Evolutionary conservation across 495 filamentous ascomycete species (phyloP).

Genomic region (Parathielavia appendiculata): DNA sequence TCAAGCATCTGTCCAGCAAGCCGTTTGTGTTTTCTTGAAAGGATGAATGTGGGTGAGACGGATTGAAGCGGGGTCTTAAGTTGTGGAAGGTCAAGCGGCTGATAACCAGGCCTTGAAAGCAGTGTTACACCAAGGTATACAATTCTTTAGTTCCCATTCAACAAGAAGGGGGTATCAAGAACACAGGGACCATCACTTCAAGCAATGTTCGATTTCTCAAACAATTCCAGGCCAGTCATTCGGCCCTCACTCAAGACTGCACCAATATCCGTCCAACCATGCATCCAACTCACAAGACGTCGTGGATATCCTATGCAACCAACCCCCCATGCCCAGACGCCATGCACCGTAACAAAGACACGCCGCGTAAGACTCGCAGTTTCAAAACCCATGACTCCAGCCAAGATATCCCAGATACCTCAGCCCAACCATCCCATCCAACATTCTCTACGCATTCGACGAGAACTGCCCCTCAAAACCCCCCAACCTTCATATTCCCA

Average conservation of each 20-base stretch:
- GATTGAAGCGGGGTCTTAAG: neutral
- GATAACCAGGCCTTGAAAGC: neutral
- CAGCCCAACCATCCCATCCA: neutral
- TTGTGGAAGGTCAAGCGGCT: neutral
- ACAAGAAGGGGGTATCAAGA: neutral
- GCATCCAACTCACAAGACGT: slow-evolving; percentile 16
- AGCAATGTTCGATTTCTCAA: neutral
- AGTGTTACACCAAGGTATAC: too few relatives aligned
- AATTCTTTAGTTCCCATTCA: neutral
- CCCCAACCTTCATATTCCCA: slow-evolving; percentile 18
- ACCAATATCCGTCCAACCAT: slow-evolving; percentile 3
- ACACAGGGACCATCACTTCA: too few relatives aligned
- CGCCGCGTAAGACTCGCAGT: neutral
- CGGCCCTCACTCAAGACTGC: neutral
- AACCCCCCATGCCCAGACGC: slow-evolving; percentile 11
- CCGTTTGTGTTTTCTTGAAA: neutral
- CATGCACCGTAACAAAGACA: neutral
- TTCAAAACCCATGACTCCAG: neutral
- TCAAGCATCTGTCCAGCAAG: neutral
- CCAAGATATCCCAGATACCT: too few relatives aligned
- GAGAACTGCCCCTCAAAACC: slow-evolving; percentile 15
- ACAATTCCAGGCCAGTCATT: neutral
- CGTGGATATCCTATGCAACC: slow-evolving; percentile 11
- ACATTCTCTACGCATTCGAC: too few relatives aligned
- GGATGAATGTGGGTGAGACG: neutral